A percentile compares a stretch with the other conserved stretches of the same genome.
Conservation (phyloP, 257 asterid species). For the Gardenia jasminoides region DNA sequence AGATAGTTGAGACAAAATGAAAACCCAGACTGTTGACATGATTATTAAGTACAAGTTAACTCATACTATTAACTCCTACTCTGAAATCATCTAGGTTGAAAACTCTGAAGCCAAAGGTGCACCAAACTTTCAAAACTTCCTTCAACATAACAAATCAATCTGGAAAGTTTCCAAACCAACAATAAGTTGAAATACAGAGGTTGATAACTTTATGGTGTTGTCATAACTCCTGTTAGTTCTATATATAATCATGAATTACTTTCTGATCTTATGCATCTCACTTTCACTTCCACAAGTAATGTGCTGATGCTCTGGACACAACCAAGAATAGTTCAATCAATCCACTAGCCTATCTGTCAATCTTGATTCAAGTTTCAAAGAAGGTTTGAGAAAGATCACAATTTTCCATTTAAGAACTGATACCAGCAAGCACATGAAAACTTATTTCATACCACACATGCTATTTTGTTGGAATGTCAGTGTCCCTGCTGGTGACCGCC, state of each 20-base stretch:
- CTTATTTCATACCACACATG: constrained; percentile 76
- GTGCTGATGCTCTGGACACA: not conserved
- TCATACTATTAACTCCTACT: not conserved
- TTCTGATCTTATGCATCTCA: not conserved
- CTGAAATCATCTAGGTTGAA: not conserved
- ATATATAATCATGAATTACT: not conserved
- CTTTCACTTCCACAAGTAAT: not conserved
- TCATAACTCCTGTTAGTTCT: not conserved
- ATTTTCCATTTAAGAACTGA: not conserved
- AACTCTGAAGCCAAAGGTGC: not conserved
- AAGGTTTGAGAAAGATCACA: not conserved
- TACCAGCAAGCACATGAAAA: not conserved
- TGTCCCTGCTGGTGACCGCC: constrained; percentile 70
- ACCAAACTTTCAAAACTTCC: too few species aligned
- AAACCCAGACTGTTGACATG: not conserved
- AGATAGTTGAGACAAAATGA: not conserved
- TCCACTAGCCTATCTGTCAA: not conserved
- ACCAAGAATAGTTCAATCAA: not conserved
- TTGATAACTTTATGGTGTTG: not conserved
- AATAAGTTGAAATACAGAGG: not conserved
- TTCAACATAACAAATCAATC: not conserved
- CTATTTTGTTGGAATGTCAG: constrained; percentile 60
- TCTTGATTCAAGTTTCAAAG: not conserved
- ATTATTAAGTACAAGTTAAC: too few species aligned
- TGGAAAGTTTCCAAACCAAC: not conserved